A percentile compares a stretch with the other conserved stretches of the same genome.
Evolutionary conservation across 1,284 basidiomycete species (phyloP).

Genomic region (Ustilago lituana): DNA sequence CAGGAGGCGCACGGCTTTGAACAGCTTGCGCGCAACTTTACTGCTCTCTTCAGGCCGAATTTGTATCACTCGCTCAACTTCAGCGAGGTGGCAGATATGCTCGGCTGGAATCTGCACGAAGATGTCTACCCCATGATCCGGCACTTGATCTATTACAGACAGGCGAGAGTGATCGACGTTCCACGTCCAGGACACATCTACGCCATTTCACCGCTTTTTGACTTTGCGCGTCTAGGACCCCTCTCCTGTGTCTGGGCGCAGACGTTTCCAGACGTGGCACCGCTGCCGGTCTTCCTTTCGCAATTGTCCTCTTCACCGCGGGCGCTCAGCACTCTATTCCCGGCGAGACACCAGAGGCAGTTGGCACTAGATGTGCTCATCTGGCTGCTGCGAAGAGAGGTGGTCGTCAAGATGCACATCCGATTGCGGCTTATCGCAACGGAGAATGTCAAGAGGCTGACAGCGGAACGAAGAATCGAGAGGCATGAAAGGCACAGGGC

Average conservation of each 20-base stretch:
- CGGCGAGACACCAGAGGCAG: conserved; percentile 56
- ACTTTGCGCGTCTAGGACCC: conserved; percentile 71
- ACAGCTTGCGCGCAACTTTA: conserved; percentile 44
- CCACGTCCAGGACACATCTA: conserved; percentile 87
- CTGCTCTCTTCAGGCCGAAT: conserved; percentile 34
- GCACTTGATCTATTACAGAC: conserved; percentile 87
- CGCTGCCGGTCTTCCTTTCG: conserved; percentile 70
- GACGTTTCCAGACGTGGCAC: conserved; percentile 77
- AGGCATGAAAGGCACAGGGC: conserved; percentile 27
- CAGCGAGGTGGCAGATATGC: conserved; percentile 81
- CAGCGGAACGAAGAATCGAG: conserved; percentile 30
- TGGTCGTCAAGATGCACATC: conserved; percentile 85
- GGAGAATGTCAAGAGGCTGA: conserved; percentile 75
- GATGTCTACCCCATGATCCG: conserved; percentile 87
- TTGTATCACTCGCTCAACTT: conserved; percentile 71
- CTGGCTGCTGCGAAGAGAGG: conserved; percentile 88
- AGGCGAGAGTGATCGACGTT: conserved; percentile 87
- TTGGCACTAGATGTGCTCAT: conserved; percentile 84
- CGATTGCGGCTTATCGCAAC: conserved; percentile 85
- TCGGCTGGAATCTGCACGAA: conserved; percentile 85
- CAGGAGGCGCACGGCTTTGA: conserved; percentile 48
- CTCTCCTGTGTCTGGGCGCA: conserved; percentile 76
- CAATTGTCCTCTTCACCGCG: conserved; percentile 41
- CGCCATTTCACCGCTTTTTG: conserved; percentile 69
- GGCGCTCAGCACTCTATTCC: conserved; percentile 45